Conservation (phyloP, 2,329 filamentous ascomycete species). For the Daldinia sp. region DNA sequence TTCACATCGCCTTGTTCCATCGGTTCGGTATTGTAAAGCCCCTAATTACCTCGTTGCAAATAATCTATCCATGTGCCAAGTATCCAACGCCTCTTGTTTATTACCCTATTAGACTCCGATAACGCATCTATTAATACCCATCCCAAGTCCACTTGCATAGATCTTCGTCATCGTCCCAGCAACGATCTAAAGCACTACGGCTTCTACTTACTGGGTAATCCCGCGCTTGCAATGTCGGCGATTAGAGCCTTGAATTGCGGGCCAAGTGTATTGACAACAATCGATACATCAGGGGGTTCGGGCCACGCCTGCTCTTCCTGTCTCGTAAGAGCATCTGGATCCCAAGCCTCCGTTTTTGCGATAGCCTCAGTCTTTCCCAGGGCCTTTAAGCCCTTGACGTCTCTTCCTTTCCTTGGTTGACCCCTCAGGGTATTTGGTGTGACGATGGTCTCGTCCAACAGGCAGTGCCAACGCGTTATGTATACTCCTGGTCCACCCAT, state of each 20-base stretch:
- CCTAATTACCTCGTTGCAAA: background rate
- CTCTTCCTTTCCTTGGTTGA: conserved; percentile 64
- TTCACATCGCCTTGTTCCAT: background rate
- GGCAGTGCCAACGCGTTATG: conserved; percentile 76
- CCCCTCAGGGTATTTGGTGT: conserved; percentile 69
- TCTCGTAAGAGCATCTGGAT: conserved; percentile 44
- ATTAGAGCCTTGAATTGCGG: conserved; percentile 43
- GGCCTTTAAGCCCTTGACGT: conserved; percentile 60
- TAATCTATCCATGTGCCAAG: background rate
- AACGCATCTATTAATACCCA: too few species aligned
- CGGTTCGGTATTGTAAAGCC: background rate
- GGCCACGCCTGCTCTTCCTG: conserved; percentile 51
- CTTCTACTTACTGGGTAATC: conserved; percentile 19
- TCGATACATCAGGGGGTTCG: conserved; percentile 57
- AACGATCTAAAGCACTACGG: background rate
- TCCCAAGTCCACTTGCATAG: background rate
- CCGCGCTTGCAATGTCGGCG: conserved; percentile 40
- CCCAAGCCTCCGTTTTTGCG: conserved; percentile 46
- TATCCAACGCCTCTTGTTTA: background rate
- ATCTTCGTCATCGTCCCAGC: background rate
- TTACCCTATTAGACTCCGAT: background rate
- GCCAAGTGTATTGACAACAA: conserved; percentile 43
- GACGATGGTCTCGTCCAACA: conserved; percentile 77
- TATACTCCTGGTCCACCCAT: conserved; percentile 78
- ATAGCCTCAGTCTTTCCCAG: conserved; percentile 59